Evolutionary conservation across 1,284 basidiomycete genomes (phyloP), one percentile per base, ranked within the genome.

Genomic region (Kwoniella shivajii): DNA sequence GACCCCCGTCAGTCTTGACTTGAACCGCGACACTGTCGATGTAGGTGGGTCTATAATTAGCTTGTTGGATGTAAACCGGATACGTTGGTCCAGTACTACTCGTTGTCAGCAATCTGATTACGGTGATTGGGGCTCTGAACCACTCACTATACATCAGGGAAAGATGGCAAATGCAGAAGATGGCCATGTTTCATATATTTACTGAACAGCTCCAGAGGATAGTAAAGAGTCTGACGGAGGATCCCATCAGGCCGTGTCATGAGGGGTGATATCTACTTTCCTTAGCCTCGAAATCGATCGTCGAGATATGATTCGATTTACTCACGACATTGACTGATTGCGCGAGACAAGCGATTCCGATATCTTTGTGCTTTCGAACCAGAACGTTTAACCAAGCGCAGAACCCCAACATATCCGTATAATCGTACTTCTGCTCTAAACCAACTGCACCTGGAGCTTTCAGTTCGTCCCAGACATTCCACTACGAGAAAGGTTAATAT

Each of bases 351-450:
- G 85, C 85, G 50, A 86, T 84, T 51, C 82, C 82, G 42, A 86
- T 82, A 26, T 84, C 77, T 63, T 84, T 82, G 6, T 82, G 81
- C 56, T 86, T 84, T 18, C 85, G 78, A 16, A 86, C 81, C 57
- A 87, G 84, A 13, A 85, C 80, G 68, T 86, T 85, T 59, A 87
- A 72, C 85, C 85, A 87, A 1, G 83, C 80, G 4, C 82, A 82
- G 67, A 78, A 78, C 62, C 83, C 85, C 1, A 86, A 79, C 48
- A 85, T 84, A 68, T 87, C 85, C 4, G 84, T 83, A 31, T 84
- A 78, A 61, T 84, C 84, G 69, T 87, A 86, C 78, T 79, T 62
- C 67, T 79, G 85, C 65, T 86, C 84, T 0, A 85, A 79, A 0
- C 85, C 84, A 44, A 82, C 82, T 3, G 66, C 63, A 2, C 68